Evolutionary conservation across 768 basidiomycete genomes (phyloP).

Genomic region (Lactarius quietus): DNA sequence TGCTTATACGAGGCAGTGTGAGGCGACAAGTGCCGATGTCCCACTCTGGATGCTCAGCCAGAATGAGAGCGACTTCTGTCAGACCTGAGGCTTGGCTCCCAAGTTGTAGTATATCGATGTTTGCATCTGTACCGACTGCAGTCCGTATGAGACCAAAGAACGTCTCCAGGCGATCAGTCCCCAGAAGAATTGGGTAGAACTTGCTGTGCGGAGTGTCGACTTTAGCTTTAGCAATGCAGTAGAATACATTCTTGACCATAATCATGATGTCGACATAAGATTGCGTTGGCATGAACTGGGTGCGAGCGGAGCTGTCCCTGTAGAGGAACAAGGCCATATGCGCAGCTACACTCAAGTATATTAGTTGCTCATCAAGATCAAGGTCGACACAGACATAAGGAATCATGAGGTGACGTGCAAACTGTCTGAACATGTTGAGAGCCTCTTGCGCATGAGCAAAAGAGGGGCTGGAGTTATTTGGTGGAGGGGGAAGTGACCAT

Average conservation of each 20-base stretch:
- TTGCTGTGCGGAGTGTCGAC: slow-evolving; percentile 15
- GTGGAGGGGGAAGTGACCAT: too few relatives aligned
- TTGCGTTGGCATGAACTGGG: slow-evolving; percentile 30
- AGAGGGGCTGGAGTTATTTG: too few relatives aligned
- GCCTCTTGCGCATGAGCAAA: too few relatives aligned
- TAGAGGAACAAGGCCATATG: slow-evolving; percentile 24
- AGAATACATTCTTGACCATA: slow-evolving; percentile 40
- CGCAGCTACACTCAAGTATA: neutral
- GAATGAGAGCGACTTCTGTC: neutral
- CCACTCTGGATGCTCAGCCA: neutral
- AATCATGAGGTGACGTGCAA: neutral
- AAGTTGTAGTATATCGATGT: slow-evolving; percentile 13
- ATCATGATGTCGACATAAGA: slow-evolving; percentile 35
- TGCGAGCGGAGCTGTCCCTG: slow-evolving; percentile 4
- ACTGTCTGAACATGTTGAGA: neutral
- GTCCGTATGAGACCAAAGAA: slow-evolving; percentile 17
- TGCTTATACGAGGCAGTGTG: neutral
- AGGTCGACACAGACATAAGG: neutral
- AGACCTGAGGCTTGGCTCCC: neutral
- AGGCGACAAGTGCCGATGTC: neutral
- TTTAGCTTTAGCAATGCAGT: slow-evolving; percentile 37
- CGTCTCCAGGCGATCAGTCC: slow-evolving; percentile 27
- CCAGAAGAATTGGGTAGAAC: slow-evolving; percentile 29
- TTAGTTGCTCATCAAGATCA: neutral
- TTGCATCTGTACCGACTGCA: neutral